These are phyloP conservation scores for Discostella stelligeroides DNA, from an alignment of 108 stramenopile species.

Conservation along the genomic window DNA sequence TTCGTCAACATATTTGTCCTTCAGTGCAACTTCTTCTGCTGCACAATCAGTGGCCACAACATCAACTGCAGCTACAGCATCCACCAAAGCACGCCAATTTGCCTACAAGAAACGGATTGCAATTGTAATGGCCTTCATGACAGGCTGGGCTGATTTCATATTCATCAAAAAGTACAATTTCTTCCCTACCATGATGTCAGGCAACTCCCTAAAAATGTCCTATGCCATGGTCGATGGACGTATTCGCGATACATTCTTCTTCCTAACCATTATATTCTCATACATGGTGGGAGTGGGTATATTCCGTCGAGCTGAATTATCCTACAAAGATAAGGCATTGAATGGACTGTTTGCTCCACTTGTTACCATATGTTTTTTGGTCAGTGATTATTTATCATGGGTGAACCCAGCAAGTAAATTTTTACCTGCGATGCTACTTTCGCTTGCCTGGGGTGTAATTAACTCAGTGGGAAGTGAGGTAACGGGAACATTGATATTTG, in stretches of 20 bases:
- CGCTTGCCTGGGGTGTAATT: conserved; percentile 55
- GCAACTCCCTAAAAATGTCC: conserved; percentile 68
- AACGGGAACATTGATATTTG: conserved; percentile 61
- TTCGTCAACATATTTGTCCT: not conserved
- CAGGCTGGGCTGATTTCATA: conserved; percentile 61
- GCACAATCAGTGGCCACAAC: conserved; percentile 1
- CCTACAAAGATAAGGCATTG: conserved; percentile 45
- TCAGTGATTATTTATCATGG: conserved; percentile 50
- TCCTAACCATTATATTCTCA: conserved; percentile 48
- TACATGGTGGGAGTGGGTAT: conserved; percentile 56
- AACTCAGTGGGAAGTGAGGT: conserved; percentile 62
- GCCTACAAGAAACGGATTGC: conserved; percentile 52
- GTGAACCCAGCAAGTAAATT: conserved; percentile 25
- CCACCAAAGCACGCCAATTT: conserved; percentile 19
- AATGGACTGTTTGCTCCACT: conserved; percentile 39
- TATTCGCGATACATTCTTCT: conserved; percentile 46
- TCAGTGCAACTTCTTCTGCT: not conserved
- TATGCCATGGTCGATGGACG: conserved; percentile 50
- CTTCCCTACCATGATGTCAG: conserved; percentile 79
- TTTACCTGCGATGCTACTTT: conserved; percentile 52
- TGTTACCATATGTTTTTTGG: conserved; percentile 44
- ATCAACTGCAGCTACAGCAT: not conserved
- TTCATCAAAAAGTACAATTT: conserved; percentile 50
- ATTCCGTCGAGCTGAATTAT: conserved; percentile 49
- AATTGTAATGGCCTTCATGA: conserved; percentile 61